Conservation (phyloP, 441 rosid genomes). For the Populus hybrid region DNA sequence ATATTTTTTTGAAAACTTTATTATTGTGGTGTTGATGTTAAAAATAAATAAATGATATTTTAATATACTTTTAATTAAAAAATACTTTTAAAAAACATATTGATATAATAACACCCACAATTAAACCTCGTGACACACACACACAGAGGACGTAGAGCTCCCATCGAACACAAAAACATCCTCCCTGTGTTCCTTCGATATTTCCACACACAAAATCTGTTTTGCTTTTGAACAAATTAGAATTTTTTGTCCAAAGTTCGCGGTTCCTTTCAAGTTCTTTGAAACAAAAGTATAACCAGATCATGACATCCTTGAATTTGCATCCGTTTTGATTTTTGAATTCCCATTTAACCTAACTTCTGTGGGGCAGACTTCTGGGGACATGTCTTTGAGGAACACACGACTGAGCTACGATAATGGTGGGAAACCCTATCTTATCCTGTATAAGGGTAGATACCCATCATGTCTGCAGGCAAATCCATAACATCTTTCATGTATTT, state of each 20-base stretch:
- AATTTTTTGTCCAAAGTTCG: not conserved
- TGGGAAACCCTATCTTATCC: slow-evolving; percentile 22
- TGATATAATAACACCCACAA: too few species aligned
- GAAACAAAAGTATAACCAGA: not conserved
- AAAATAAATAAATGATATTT: too few species aligned
- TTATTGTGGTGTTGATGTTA: too few species aligned
- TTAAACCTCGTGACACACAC: too few species aligned
- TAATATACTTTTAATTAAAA: too few species aligned
- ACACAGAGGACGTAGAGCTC: not conserved
- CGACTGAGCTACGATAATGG: not conserved
- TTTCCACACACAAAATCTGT: not conserved
- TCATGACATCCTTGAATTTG: not conserved
- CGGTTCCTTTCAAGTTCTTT: not conserved
- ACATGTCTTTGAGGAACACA: not conserved
- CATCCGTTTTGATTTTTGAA: not conserved
- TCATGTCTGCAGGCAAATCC: slow-evolving; percentile 12
- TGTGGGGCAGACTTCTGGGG: not conserved
- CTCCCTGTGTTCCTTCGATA: not conserved
- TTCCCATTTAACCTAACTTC: slow-evolving; percentile 9
- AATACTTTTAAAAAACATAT: too few species aligned
- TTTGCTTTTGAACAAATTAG: not conserved
- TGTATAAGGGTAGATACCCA: not conserved
- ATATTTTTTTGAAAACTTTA: too few species aligned
- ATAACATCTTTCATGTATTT: not conserved
- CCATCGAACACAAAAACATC: not conserved